Base-by-base conservation (phyloP, 2,329 filamentous ascomycete genomes). In the Escovopsis sp. region DNA sequence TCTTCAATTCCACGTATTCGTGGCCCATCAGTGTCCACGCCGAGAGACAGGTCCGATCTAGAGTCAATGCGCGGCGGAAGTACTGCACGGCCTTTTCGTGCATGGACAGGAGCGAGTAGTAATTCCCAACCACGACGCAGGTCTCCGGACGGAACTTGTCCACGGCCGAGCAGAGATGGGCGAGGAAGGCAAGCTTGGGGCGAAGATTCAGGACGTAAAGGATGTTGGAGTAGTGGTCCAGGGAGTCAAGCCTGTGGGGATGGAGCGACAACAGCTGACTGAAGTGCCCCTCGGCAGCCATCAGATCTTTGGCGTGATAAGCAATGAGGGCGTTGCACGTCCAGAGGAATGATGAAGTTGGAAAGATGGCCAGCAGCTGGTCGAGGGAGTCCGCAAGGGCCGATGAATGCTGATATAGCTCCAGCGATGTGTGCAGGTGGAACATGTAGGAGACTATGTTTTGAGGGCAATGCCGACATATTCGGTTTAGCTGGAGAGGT, bases 21-120 rank as follows among this genome's bases (percentile, higher is more conserved):
- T 98, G 90, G 1, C 90, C 90, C 88, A 98, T 96, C 1, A 98
- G 66, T 0, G 90, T 98, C 90, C 90, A 98, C 2, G 90, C 90
- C 0, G 86, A 92, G 13, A 94, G 69, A 53, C 90, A 98, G 18
- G 77, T 79, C 9, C 88, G 77, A 52, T 98, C 90, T 0, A 98
- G 66, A 0, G 85, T 92, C 15, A 98, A 61, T 0, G 90, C 90
- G 16, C 90, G 79, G 4, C 90, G 80, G 63, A 98, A 98, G 58
- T 96, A 96, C 61, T 94, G 86, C 35, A 98, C 87, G 1, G 90
- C 88, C 53, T 98, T 98, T 55, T 98, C 90, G 54, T 98, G 90
- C 54, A 92, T 79, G 0, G 87, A 94, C 41, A 94, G 76, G 1
- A 94, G 63, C 0, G 85, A 92, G 60, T 94, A 98, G 61, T 96